Evolutionary conservation across 306 rosid species (phyloP).

Genomic region (Cotoneaster glaucophyllus): DNA sequence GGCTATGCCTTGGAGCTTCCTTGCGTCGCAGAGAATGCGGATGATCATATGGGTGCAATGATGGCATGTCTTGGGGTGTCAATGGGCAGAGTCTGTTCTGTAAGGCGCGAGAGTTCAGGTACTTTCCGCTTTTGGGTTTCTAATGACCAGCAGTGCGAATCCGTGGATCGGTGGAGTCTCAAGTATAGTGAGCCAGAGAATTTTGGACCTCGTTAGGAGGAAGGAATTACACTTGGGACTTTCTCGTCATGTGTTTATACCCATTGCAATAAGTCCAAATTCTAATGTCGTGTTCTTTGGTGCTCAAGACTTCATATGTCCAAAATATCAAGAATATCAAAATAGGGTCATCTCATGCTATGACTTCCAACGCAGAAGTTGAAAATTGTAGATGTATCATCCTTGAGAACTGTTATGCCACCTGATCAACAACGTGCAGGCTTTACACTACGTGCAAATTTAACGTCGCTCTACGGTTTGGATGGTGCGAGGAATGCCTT

Average conservation of each 20-base stretch:
- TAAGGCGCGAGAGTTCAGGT: neutral
- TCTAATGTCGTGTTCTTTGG: neutral
- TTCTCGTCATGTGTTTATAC: neutral
- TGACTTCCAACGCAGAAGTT: neutral
- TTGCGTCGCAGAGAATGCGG: neutral
- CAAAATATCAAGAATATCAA: no score
- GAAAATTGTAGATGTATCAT: neutral
- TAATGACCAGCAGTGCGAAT: neutral
- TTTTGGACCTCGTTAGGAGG: no score
- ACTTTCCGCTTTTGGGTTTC: neutral
- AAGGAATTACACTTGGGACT: no score
- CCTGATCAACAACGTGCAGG: neutral
- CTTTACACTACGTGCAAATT: neutral
- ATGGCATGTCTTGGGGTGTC: constrained; percentile 2
- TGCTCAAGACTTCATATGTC: no score
- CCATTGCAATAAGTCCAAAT: neutral
- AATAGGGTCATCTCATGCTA: neutral
- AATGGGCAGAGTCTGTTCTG: neutral
- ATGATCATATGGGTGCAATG: neutral
- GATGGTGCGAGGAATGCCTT: no score
- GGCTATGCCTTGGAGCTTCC: neutral
- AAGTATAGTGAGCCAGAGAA: neutral
- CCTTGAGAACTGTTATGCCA: fast-evolving
- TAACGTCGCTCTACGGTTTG: no score
- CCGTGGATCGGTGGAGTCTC: neutral